Percentiles rank a stretch among this genome's conserved stretches.
Conservation (phyloP, 164 flowering plant species). For the Taxillus chinensis region DNA sequence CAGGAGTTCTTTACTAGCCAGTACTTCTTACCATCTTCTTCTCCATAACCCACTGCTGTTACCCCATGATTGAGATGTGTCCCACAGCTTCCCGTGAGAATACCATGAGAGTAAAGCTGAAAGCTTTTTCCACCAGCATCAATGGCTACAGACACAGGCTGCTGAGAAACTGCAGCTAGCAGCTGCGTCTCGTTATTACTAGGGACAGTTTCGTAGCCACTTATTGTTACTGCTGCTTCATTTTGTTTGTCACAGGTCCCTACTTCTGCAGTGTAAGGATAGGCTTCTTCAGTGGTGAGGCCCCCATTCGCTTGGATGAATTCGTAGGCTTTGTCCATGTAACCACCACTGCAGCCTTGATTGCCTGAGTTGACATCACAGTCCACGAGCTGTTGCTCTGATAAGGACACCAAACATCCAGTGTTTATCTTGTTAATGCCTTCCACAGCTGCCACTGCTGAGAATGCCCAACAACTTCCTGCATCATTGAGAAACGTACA, state of each 20-base stretch:
- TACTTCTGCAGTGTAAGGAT: constrained; percentile 30
- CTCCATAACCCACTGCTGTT: constrained; percentile 48
- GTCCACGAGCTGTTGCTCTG: constrained; percentile 52
- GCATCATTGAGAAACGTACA: constrained; percentile 6
- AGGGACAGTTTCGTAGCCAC: constrained; percentile 24
- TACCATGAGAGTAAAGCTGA: constrained; percentile 40
- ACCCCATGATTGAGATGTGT: constrained; percentile 42
- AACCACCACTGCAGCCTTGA: constrained; percentile 46
- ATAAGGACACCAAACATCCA: constrained; percentile 33
- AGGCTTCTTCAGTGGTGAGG: constrained; percentile 23
- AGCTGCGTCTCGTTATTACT: constrained; percentile 20
- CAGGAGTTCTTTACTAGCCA: constrained; percentile 66
- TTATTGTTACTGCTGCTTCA: constrained; percentile 22
- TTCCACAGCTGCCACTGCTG: constrained; percentile 54
- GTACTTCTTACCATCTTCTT: constrained; percentile 23
- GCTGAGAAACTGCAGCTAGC: constrained; percentile 28
- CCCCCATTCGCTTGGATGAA: constrained; percentile 30
- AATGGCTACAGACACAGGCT: constrained; percentile 51
- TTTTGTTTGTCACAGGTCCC: constrained; percentile 19
- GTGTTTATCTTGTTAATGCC: constrained; percentile 36
- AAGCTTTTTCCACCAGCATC: constrained; percentile 35
- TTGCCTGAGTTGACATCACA: constrained; percentile 23
- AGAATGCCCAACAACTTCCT: constrained; percentile 73
- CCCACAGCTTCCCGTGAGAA: constrained; percentile 33
- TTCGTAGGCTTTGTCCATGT: constrained; percentile 35